Conservation (phyloP, 2,329 filamentous ascomycete genomes). For the Fusarium devonianum region DNA sequence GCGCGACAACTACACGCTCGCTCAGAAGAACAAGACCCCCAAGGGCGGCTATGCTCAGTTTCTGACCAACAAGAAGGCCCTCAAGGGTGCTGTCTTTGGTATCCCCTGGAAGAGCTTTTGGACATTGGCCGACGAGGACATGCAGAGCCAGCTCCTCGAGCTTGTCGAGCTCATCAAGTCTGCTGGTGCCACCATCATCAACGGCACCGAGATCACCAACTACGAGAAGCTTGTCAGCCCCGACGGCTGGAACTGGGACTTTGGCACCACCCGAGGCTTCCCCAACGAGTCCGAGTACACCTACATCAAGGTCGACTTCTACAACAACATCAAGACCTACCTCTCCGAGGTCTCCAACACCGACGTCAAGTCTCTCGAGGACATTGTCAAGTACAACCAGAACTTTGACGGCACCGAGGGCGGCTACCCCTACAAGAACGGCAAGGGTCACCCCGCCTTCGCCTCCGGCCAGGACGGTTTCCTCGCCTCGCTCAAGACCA, state of each 20-base stretch:
- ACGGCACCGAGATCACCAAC: constrained; percentile 72
- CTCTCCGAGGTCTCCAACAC: constrained; percentile 69
- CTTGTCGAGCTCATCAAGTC: constrained; percentile 59
- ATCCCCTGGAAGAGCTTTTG: constrained; percentile 77
- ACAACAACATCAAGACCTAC: constrained; percentile 67
- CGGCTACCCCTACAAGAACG: constrained; percentile 62
- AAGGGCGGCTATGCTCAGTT: constrained; percentile 63
- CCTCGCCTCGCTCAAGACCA: constrained; percentile 65
- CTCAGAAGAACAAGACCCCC: constrained; percentile 63
- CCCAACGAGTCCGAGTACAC: constrained; percentile 79
- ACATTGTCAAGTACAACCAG: constrained; percentile 71
- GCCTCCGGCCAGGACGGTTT: constrained; percentile 76
- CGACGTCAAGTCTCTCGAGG: constrained; percentile 64
- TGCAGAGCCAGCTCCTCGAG: constrained; percentile 59
- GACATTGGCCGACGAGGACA: constrained; percentile 64
- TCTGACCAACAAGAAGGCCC: constrained; percentile 59
- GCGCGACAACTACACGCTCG: constrained; percentile 70
- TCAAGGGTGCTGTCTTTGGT: constrained; percentile 71
- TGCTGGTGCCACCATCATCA: constrained; percentile 72
- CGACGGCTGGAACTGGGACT: constrained; percentile 78
- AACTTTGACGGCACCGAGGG: constrained; percentile 72
- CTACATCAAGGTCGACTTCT: constrained; percentile 75
- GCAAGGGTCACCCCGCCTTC: constrained; percentile 64
- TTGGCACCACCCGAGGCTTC: constrained; percentile 65
- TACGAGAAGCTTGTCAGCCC: constrained; percentile 68